phyloP scores from a whole-genome alignment of 805 yeast genomes.

The Hanseniaspora pseudoguilliermondii region DNA sequence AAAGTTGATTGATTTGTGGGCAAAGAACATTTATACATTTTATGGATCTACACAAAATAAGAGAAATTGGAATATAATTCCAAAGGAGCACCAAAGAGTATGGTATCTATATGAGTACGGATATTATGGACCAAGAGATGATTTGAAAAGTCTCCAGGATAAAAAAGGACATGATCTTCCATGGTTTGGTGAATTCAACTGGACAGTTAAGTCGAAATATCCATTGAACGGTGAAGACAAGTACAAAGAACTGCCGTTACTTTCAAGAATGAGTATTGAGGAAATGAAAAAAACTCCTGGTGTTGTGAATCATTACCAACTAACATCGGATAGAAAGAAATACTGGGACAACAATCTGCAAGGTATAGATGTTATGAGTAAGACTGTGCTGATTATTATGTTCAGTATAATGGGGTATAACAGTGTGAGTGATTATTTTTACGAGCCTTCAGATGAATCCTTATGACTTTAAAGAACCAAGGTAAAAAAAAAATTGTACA shows the following conservation, averaged over 20 bases:
- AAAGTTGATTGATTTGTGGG: conserved; percentile 2
- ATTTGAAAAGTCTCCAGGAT: conserved; percentile 26
- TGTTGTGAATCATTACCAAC: conserved; percentile 17
- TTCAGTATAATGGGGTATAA: conserved; percentile 3
- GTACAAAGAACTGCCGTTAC: conserved; percentile 19
- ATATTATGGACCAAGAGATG: conserved; percentile 56
- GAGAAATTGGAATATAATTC: conserved; percentile 43
- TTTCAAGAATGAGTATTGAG: conserved; percentile 22
- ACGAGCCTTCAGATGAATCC: conserved; percentile 23
- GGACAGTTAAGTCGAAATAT: conserved; percentile 43
- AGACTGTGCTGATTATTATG: conserved; percentile 20
- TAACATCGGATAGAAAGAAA: conserved; percentile 16
- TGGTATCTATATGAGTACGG: conserved; percentile 56
- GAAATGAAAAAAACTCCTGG: conserved; percentile 14
- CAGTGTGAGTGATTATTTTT: background rate
- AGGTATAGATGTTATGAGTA: conserved; percentile 24
- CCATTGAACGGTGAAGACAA: conserved; percentile 40
- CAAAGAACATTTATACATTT: conserved; percentile 14
- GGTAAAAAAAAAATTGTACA: no score
- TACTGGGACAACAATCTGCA: conserved; percentile 24
- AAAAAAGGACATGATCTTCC: background rate
- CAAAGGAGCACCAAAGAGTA: conserved; percentile 39
- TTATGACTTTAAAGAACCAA: background rate
- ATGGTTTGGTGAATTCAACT: conserved; percentile 26
- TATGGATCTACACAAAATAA: conserved; percentile 24